Evolutionary conservation across 176 grass and related monocot genomes (phyloP), one percentile per base, ranked within the genome.

Genomic region (Paspalum notatum): DNA sequence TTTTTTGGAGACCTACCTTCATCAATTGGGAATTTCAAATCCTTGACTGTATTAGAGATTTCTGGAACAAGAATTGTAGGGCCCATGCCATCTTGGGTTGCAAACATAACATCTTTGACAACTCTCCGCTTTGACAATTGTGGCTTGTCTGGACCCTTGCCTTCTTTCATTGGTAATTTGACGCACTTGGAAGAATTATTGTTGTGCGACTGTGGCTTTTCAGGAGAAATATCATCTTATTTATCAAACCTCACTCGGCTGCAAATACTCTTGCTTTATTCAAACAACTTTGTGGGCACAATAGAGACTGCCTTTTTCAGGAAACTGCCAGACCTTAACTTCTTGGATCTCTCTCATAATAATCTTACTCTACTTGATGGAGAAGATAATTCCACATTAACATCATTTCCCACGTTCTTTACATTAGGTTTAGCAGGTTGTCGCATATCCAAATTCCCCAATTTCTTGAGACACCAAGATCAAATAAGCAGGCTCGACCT

Each of bases 321-420:
- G 86, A 66, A 45, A 13, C 12, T 91, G 21, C 85, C 70, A 16
- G 59, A 82, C 47, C 66, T 91, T 7, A 63, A 18, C 1, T 3
- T 42, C 80, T 46, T 91, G 9, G 68, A 78, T 68, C 83, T 94
- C 44, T 89, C 89, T n/a, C n/a, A n/a, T n/a, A n/a, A 18, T 84
- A 94, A n/a, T n/a, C n/a, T n/a, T n/a, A n/a, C n/a, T n/a, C n/a
- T n/a, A n/a, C n/a, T n/a, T n/a, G n/a, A n/a, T 0, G 86, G 67
- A 77, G 24, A n/a, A 17, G 12, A 81, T 60, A 62, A 76, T 51
- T 74, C 70, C 79, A 66, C 24, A 15, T 8, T 10, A 4, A 10
- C 7, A 42, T 73, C 69, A 7, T 87, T 82, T n/a, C 73, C 80
- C 4, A 71, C 79, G 7, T 74, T 91, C 22, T 65, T 0, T 5